Evolutionary conservation across 2,329 filamentous ascomycete species (phyloP).

Genomic region (Boeremia exigua): DNA sequence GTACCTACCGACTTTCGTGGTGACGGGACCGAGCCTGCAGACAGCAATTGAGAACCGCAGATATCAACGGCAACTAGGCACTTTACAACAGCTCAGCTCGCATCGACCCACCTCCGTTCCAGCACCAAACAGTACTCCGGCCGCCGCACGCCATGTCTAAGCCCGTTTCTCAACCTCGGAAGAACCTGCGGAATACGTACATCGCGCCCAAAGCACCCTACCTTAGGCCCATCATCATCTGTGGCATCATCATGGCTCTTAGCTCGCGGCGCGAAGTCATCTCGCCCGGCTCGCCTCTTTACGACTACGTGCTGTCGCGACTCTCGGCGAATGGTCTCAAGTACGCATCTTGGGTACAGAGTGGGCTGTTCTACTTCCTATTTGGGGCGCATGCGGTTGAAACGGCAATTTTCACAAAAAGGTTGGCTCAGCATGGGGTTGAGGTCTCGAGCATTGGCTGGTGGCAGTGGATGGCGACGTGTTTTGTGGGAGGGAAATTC

Average conservation of each 20-base stretch:
- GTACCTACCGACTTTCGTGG: background rate
- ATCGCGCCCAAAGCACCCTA: constrained; percentile 19
- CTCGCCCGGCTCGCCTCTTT: constrained; percentile 26
- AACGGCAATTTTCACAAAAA: constrained; percentile 26
- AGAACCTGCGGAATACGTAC: constrained; percentile 29
- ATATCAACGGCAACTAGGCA: background rate
- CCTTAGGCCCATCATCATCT: constrained; percentile 29
- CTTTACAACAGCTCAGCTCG: too few species aligned
- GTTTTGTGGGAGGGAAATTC: constrained; percentile 33
- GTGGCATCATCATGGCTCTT: constrained; percentile 34
- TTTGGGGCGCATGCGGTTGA: constrained; percentile 32
- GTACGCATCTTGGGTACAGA: constrained; percentile 28
- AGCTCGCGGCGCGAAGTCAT: constrained; percentile 24
- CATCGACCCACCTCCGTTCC: background rate
- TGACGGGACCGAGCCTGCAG: background rate
- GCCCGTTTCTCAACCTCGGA: constrained; percentile 7
- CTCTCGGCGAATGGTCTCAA: constrained; percentile 18
- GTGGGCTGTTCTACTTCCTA: constrained; percentile 31
- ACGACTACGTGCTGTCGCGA: constrained; percentile 19
- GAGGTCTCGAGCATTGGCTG: constrained; percentile 22
- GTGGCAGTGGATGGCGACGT: constrained; percentile 35
- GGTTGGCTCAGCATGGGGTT: constrained; percentile 24
- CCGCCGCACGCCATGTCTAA: background rate
- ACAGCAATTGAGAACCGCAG: background rate
- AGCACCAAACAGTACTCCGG: background rate